Percentiles rank a stretch among this genome's conserved stretches.
Conservation (phyloP, 2,329 filamentous ascomycete species). For the Penicillium hesseltinei region DNA sequence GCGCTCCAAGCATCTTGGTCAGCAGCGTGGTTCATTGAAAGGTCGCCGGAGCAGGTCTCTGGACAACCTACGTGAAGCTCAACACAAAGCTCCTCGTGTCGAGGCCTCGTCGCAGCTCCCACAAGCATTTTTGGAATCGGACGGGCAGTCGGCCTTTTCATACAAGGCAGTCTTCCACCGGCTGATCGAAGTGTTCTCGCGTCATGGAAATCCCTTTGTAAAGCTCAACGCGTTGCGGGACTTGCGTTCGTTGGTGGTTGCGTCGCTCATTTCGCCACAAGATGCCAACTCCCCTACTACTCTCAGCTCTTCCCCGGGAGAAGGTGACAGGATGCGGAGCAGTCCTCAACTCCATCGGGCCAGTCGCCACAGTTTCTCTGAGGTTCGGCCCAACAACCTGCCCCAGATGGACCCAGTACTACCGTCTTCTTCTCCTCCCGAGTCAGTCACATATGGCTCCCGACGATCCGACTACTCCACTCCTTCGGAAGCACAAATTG, state of each 20-base stretch:
- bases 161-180: slow-evolving; percentile 77
- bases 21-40: slow-evolving; percentile 21
- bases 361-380: slow-evolving; percentile 36
- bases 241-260: slow-evolving; percentile 76
- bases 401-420: slow-evolving; percentile 19
- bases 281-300: slow-evolving; percentile 26
- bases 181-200: slow-evolving; percentile 80
- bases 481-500: slow-evolving; percentile 62
- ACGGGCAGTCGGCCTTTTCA: slow-evolving; percentile 58
- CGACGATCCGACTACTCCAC: slow-evolving; percentile 47
- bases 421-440: slow-evolving; percentile 26
- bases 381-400: slow-evolving; percentile 14
- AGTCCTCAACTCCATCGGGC: slow-evolving; percentile 13
- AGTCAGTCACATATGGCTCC: slow-evolving; percentile 34
- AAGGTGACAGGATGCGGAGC: background rate
- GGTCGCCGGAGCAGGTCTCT: slow-evolving; percentile 38
- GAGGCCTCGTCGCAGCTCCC: slow-evolving; percentile 7
- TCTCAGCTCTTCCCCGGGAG: background rate
- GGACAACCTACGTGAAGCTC: slow-evolving; percentile 21
- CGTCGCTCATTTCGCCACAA: slow-evolving; percentile 64
- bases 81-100: background rate
- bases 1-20: slow-evolving; percentile 26
- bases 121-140: background rate
- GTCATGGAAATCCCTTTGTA: slow-evolving; percentile 80
- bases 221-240: slow-evolving; percentile 84